These are phyloP conservation scores for Elsinoe necatrix DNA, from an alignment of 2,329 filamentous ascomycete species.

Conservation along the genomic window DNA sequence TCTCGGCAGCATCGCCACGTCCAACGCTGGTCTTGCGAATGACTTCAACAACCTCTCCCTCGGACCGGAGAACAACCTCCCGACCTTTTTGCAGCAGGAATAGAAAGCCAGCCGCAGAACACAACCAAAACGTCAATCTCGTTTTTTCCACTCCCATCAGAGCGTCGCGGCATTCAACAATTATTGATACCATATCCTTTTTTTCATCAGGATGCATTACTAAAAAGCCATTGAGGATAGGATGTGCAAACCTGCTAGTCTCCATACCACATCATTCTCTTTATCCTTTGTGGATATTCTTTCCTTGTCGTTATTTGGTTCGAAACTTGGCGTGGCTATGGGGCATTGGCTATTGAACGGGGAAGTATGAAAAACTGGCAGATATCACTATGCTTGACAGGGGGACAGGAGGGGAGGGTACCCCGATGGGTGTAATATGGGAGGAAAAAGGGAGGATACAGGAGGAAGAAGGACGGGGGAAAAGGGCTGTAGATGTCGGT, in stretches of 20 bases:
- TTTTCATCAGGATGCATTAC: neutral
- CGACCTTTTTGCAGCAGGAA: conserved; percentile 11
- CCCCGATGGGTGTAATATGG: neutral
- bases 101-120: neutral
- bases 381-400: neutral
- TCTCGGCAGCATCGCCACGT: conserved; percentile 45
- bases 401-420: neutral
- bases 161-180: neutral
- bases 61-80: neutral
- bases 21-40: conserved; percentile 7
- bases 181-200: neutral
- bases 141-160: neutral
- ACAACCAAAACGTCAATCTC: neutral
- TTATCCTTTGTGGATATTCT: neutral
- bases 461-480: neutral
- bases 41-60: conserved; percentile 1
- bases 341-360: conserved; percentile 29
- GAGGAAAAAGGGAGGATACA: neutral
- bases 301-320: conserved; percentile 17
- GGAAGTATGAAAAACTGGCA: neutral
- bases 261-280: neutral
- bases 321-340: conserved; percentile 24
- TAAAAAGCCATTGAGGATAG: conserved; percentile 24
- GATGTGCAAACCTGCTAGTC: neutral
- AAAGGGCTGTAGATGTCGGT: neutral